Conservation (phyloP, 768 basidiomycete genomes). For the Pulveroboletus ravenelii region DNA sequence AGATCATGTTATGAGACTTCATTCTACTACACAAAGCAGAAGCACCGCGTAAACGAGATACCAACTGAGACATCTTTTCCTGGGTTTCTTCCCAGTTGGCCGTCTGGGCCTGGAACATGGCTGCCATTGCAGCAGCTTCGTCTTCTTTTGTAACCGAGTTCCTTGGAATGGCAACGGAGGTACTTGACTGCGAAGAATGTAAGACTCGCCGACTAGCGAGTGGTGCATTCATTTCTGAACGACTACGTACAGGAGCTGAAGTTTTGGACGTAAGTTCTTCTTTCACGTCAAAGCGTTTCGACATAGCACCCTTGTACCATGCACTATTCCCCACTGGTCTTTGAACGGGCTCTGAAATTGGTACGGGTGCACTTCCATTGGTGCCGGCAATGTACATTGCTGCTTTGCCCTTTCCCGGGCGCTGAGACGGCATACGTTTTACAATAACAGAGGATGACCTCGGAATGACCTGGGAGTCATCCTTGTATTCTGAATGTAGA, state of each 20-base stretch:
- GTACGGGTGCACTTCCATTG: slow-evolving; percentile 34
- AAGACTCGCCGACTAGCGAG: slow-evolving; percentile 24
- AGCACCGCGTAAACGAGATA: slow-evolving; percentile 55
- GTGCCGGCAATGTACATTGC: slow-evolving; percentile 65
- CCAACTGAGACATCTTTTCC: slow-evolving; percentile 99
- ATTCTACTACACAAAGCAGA: slow-evolving; percentile 62
- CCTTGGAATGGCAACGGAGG: slow-evolving; percentile 33
- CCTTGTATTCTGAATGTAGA: slow-evolving; percentile 66
- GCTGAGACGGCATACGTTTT: slow-evolving; percentile 78
- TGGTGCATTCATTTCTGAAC: slow-evolving; percentile 21
- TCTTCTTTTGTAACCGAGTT: slow-evolving; percentile 56
- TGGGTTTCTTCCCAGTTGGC: slow-evolving; percentile 98
- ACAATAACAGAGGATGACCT: slow-evolving; percentile 93
- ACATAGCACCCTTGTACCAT: slow-evolving; percentile 76
- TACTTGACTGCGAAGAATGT: slow-evolving; percentile 33
- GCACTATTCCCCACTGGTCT: slow-evolving; percentile 35
- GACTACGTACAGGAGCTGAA: slow-evolving; percentile 29
- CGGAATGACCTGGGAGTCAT: slow-evolving; percentile 88
- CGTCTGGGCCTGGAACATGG: slow-evolving; percentile 93
- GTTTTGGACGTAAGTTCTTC: slow-evolving; percentile 45
- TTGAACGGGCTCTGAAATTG: slow-evolving; percentile 46
- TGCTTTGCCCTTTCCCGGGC: slow-evolving; percentile 80
- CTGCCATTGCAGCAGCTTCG: slow-evolving; percentile 94
- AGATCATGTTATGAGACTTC: slow-evolving; percentile 67
- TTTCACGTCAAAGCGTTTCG: slow-evolving; percentile 85